These are phyloP conservation scores for Zizania palustris DNA, from an alignment of 202 grass and related monocot species.

Conservation along the genomic window DNA sequence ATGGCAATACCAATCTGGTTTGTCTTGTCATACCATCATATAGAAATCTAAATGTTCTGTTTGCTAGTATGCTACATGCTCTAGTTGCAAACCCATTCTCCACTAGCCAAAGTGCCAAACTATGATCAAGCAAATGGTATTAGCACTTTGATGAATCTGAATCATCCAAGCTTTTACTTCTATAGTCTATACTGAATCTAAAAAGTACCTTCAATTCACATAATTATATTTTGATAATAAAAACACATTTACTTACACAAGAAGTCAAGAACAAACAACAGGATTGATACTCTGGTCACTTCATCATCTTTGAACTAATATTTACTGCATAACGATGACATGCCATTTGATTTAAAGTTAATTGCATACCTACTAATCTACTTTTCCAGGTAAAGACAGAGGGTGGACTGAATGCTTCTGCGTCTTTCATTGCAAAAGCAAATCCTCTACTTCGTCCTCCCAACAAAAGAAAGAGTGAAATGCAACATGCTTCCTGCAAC, in stretches of 20 bases:
- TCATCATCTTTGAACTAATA: conserved; percentile 14
- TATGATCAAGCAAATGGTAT: conserved; percentile 17
- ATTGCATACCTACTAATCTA: conserved; percentile 15
- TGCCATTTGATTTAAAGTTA: conserved; percentile 8
- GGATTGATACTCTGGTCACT: conserved; percentile 22
- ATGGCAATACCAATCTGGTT: conserved; percentile 7
- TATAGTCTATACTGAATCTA: conserved; percentile 7
- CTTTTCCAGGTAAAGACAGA: conserved; percentile 82
- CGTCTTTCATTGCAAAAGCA: conserved; percentile 97
- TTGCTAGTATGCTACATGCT: conserved; percentile 1
- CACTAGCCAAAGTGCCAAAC: conserved; percentile 34
- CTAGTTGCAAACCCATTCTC: conserved; percentile 16
- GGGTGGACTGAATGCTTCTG: conserved; percentile 87
- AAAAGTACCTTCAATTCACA: background rate
- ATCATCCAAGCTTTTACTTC: conserved; percentile 8
- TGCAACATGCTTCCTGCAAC: conserved; percentile 93
- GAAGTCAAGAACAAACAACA: background rate
- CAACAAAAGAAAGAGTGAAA: conserved; percentile 96
- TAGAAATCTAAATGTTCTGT: background rate
- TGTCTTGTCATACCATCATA: conserved; percentile 10
- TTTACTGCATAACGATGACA: conserved; percentile 22
- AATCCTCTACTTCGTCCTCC: conserved; percentile 84
- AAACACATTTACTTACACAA: conserved; percentile 19
- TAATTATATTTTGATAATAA: conserved; percentile 15
- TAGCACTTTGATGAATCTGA: conserved; percentile 1